Evolutionary conservation across 2,329 filamentous ascomycete genomes (phyloP).

Genomic region (Ophiostoma tasmaniense): DNA sequence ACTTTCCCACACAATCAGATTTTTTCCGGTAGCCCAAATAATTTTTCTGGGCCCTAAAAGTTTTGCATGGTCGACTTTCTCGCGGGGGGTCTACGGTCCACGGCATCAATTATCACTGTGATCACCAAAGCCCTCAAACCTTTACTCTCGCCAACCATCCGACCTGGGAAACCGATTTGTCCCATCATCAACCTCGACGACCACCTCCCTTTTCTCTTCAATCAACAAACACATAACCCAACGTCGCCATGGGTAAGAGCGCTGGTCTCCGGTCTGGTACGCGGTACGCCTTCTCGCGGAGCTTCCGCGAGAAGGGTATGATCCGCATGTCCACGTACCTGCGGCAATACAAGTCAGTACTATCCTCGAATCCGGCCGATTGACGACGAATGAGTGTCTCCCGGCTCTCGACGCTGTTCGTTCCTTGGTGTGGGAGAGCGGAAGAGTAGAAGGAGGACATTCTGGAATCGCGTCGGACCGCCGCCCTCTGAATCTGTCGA

Average conservation of each 20-base stretch:
- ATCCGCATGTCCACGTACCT: constrained; percentile 93
- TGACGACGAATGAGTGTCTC: neutral
- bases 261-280: constrained; percentile 81
- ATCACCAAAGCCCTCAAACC: constrained; percentile 9
- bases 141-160: constrained; percentile 11
- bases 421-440: neutral
- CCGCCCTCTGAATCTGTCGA: neutral
- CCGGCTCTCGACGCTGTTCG: neutral
- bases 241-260: constrained; percentile 66
- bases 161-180: constrained; percentile 10
- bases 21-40: constrained; percentile 12
- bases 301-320: constrained; percentile 91
- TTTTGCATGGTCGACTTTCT: constrained; percentile 17
- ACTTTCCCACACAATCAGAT: constrained; percentile 18
- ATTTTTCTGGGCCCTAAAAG: constrained; percentile 18
- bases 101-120: constrained; percentile 4
- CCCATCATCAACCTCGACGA: constrained; percentile 12
- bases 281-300: constrained; percentile 87
- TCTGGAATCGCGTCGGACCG: neutral
- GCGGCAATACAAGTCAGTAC: constrained; percentile 72
- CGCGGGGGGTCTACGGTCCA: constrained; percentile 14
- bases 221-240: constrained; percentile 23
- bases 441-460: neutral
- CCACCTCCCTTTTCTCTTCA: constrained; percentile 6
- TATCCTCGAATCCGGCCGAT: constrained; percentile 4